Conservation (phyloP, 139 green algal species). For the Auxenochlorella pyrenoidosa region DNA sequence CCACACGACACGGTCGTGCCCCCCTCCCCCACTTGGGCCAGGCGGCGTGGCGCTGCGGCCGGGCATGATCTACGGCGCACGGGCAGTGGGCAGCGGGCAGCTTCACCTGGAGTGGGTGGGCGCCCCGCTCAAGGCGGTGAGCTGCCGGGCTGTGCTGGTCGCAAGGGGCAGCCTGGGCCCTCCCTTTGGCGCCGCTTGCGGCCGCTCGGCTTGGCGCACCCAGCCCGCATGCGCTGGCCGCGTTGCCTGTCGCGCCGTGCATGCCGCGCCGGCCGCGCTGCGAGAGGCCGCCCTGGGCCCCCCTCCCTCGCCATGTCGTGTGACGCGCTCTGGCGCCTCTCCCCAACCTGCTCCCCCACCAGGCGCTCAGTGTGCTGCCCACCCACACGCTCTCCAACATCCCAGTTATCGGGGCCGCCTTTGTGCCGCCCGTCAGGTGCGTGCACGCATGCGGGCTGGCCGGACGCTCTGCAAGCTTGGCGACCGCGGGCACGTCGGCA, state of each 20-base stretch:
- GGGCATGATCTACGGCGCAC: constrained; percentile 84
- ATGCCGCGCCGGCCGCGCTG: too few species aligned
- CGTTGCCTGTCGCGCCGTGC: neutral
- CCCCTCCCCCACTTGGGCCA: neutral
- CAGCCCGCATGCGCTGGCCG: neutral
- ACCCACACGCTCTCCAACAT: constrained; percentile 62
- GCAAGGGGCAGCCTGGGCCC: neutral
- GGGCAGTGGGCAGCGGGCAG: constrained; percentile 55
- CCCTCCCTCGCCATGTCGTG: too few species aligned
- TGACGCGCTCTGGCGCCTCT: too few species aligned
- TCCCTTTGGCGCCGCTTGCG: neutral
- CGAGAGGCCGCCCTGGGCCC: too few species aligned
- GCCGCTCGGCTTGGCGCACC: too few species aligned
- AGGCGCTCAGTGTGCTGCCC: constrained; percentile 62
- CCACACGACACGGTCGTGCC: too few species aligned
- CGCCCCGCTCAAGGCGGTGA: constrained; percentile 30
- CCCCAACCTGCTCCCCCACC: neutral
- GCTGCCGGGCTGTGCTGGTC: neutral
- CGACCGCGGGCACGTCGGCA: too few species aligned
- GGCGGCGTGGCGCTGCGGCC: constrained; percentile 80
- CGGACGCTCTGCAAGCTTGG: too few species aligned
- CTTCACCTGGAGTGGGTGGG: constrained; percentile 73
- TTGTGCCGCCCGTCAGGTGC: constrained; percentile 73
- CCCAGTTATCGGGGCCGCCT: constrained; percentile 73
- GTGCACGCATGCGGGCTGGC: neutral